Evolutionary conservation across 2,329 filamentous ascomycete species (phyloP), one percentile per base, ranked within the genome.

Genomic region (Alternaria postmessia): DNA sequence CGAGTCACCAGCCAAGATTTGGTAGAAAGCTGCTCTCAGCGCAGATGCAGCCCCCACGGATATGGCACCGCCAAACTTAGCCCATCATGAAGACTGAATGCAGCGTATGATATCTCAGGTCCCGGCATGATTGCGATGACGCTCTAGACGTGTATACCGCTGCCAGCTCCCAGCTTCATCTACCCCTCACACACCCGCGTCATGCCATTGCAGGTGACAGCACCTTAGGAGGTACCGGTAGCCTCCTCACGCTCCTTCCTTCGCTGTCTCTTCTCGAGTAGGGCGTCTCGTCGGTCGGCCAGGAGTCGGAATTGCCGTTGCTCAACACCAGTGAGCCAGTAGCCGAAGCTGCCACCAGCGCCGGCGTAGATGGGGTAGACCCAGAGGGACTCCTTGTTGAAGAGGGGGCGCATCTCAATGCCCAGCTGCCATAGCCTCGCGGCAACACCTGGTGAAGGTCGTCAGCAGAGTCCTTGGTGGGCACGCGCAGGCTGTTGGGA

Each of bases 331-430:
- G 94, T 89, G 71, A 99, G 84, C 93, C 94, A 99, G 86, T 97
- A 97, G 71, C 95, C 95, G 82, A 98, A 97, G 81, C 91, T 92
- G 71, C 90, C 94, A 72, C 94, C 94, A 65, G 93, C 88, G 70
- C 87, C 87, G 60, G 89, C 94, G 81, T 95, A 99, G 71, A 94
- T 82, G 56, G 95, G 95, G 84, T 97, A 99, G 52, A 89, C 93
- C 91, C 93, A 96, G 75, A 97, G 88, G 56, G 91, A 91, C 78
- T 90, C 86, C 75, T 86, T 88, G 82, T 91, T 89, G 86, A 98
- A 92, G 81, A 97, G 90, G 53, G 94, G 95, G 65, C 94, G 93
- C 93, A 96, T 97, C 84, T 99, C 93, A 79, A 99, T 95, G 76
- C 94, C 95, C 79, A 99, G 90, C 82, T 98, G 95, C 92, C 94